phyloP scores from a whole-genome alignment of 306 rosid genomes.

The Cucurbita moschata region DNA sequence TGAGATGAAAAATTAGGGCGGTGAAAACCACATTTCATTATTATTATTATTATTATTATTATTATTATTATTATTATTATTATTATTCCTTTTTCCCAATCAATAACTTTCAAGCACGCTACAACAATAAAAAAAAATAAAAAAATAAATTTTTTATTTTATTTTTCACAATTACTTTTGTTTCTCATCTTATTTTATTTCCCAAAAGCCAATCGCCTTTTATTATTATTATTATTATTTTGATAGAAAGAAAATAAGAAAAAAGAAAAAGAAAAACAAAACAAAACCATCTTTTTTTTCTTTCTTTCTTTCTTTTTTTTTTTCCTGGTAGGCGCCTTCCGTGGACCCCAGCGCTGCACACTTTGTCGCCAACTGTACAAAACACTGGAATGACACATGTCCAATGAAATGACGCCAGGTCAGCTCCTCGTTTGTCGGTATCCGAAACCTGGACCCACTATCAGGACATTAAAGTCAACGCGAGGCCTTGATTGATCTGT shows the following conservation, averaged over 20 bases:
- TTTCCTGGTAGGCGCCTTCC: slow-evolving; percentile 2
- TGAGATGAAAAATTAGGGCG: neutral
- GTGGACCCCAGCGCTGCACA: slow-evolving; percentile 2
- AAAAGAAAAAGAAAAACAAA: neutral
- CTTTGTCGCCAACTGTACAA: slow-evolving; percentile 3
- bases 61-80: neutral
- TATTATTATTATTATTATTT: neutral
- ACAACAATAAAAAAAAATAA: too few species aligned
- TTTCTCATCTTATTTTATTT: slow-evolving; percentile 1
- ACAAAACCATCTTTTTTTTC: too few species aligned
- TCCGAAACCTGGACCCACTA: neutral
- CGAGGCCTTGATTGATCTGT: slow-evolving; percentile 18
- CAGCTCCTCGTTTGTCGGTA: neutral
- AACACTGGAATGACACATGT: neutral
- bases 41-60: neutral
- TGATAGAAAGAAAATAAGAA: neutral
- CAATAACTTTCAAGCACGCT: slow-evolving; percentile 2
- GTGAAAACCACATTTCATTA: neutral
- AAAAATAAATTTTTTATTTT: too few species aligned
- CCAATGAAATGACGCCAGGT: neutral
- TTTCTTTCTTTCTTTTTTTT: neutral
- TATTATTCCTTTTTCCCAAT: neutral
- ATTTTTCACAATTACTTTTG: slow-evolving; percentile 1
- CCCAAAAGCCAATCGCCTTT: neutral
- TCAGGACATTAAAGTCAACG: slow-evolving; percentile 16